phyloP scores from a whole-genome alignment of 2,329 filamentous ascomycete genomes.

The Colletotrichum sp. region DNA sequence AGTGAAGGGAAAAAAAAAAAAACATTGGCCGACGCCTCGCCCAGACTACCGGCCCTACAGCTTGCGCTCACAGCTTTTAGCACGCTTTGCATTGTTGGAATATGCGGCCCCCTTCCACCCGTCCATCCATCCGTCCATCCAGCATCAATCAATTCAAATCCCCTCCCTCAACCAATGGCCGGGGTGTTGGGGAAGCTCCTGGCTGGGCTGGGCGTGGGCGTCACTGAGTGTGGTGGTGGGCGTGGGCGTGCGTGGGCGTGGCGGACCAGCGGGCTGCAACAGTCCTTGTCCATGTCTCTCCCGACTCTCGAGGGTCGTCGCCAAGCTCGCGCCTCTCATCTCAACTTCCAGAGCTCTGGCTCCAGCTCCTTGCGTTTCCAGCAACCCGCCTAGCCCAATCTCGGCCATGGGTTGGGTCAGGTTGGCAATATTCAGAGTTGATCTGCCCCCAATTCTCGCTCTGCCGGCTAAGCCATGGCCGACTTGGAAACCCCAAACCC shows the following conservation, averaged over 20 bases:
- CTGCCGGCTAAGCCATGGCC: background rate
- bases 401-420: background rate
- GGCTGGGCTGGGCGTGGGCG: background rate
- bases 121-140: slow-evolving; percentile 2
- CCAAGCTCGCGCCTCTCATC: background rate
- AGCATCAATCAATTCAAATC: slow-evolving; percentile 1
- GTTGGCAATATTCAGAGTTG: background rate
- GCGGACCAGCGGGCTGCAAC: slow-evolving; percentile 12
- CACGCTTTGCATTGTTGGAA: background rate
- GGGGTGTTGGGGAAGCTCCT: slow-evolving; percentile 31
- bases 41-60: background rate
- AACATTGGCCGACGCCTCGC: background rate
- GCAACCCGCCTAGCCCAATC: background rate
- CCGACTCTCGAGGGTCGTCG: background rate
- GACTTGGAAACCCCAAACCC: background rate
- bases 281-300: slow-evolving; percentile 12
- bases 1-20: background rate
- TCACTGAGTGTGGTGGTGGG: background rate
- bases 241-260: background rate
- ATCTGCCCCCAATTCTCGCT: background rate
- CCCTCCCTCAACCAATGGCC: slow-evolving; percentile 24
- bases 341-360: background rate
- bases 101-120: background rate
- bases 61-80: background rate
- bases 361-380: slow-evolving; percentile 1